These are phyloP conservation scores for Aegilops bicornis DNA, from an alignment of 176 grass and related monocot species.

Conservation along the genomic window DNA sequence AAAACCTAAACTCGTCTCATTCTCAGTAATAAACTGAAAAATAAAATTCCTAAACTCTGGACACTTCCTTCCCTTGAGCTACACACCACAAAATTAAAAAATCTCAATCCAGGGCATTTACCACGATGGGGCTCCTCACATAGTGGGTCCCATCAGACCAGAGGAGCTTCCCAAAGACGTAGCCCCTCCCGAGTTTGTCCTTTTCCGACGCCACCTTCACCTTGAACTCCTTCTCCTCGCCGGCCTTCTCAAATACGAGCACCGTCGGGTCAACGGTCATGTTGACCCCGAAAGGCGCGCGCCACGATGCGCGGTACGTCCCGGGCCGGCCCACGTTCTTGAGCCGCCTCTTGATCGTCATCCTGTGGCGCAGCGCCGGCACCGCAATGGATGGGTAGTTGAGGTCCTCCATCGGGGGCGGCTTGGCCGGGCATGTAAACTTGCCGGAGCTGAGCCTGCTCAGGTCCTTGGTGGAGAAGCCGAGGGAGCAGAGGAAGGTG, in stretches of 20 bases:
- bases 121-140: slow-evolving; percentile 59
- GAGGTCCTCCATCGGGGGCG: slow-evolving; percentile 48
- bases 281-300: slow-evolving; percentile 34
- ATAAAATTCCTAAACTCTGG: background rate
- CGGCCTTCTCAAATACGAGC: slow-evolving; percentile 41
- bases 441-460: slow-evolving; percentile 18
- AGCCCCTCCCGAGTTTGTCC: slow-evolving; percentile 41
- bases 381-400: slow-evolving; percentile 84
- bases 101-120: slow-evolving; percentile 56
- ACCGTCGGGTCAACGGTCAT: slow-evolving; percentile 44
- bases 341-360: slow-evolving; percentile 48
- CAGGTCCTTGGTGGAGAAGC: slow-evolving; percentile 16
- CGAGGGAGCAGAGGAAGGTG: slow-evolving; percentile 64
- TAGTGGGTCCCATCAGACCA: slow-evolving; percentile 78
- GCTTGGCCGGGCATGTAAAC: slow-evolving; percentile 46
- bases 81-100: background rate
- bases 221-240: slow-evolving; percentile 59
- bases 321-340: slow-evolving; percentile 62
- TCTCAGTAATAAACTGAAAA: background rate
- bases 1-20: background rate
- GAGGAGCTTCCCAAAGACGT: slow-evolving; percentile 59
- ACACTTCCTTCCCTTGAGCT: background rate
- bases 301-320: slow-evolving; percentile 46
- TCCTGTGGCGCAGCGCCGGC: slow-evolving; percentile 19
- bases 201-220: slow-evolving; percentile 44